phyloP scores from a whole-genome alignment of 176 grass and related monocot genomes.

The Luzula sylvatica region DNA sequence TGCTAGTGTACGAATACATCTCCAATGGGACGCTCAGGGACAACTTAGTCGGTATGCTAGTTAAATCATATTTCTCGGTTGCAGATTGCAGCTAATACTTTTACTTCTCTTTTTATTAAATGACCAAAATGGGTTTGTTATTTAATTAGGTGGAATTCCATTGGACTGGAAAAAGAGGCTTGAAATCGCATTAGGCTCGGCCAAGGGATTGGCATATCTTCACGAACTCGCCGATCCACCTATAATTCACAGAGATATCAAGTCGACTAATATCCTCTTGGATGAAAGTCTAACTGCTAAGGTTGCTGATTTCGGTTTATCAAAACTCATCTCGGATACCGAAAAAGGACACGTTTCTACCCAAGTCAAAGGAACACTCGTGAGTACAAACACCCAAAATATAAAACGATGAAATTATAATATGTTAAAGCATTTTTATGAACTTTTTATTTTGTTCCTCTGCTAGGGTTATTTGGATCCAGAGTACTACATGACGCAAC shows the following conservation, averaged over 20 bases:
- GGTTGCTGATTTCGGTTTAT: slow-evolving; percentile 85
- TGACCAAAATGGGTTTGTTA: slow-evolving; percentile 6
- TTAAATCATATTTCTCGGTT: background rate
- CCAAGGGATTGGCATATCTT: slow-evolving; percentile 79
- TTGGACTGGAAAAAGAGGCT: slow-evolving; percentile 76
- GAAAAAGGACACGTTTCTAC: slow-evolving; percentile 72
- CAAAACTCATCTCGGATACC: slow-evolving; percentile 47
- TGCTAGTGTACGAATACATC: slow-evolving; percentile 83
- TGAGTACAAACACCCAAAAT: slow-evolving; percentile 13
- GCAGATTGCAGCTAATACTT: background rate
- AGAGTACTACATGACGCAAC: slow-evolving; percentile 92
- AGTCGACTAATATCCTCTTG: slow-evolving; percentile 82
- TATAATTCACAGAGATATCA: slow-evolving; percentile 88
- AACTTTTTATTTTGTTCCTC: slow-evolving; percentile 6
- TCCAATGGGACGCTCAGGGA: slow-evolving; percentile 62
- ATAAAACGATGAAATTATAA: background rate
- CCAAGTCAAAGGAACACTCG: slow-evolving; percentile 87
- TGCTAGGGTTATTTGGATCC: slow-evolving; percentile 72
- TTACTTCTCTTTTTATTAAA: background rate
- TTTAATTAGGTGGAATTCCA: slow-evolving; percentile 23
- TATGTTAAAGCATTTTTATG: background rate
- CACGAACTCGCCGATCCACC: slow-evolving; percentile 75
- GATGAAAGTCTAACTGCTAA: slow-evolving; percentile 72
- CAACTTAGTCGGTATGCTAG: slow-evolving; percentile 50
- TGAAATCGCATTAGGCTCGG: slow-evolving; percentile 60